These are phyloP conservation scores for Alternaria tenuissima DNA, from an alignment of 2,329 filamentous ascomycete species.

Conservation along the genomic window DNA sequence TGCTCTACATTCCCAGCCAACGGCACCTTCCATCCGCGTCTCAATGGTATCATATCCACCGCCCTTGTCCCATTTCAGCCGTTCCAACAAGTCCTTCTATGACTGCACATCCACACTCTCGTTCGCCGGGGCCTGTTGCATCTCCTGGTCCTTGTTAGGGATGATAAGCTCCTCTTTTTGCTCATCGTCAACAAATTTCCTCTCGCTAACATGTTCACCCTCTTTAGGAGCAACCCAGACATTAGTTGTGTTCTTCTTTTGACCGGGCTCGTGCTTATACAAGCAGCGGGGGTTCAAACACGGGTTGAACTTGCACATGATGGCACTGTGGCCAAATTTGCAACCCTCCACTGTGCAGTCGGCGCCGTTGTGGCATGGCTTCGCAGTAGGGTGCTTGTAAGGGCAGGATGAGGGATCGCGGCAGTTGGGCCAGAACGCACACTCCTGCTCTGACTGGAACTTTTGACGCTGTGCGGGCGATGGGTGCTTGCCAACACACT, in stretches of 20 bases:
- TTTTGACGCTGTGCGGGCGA: constrained; percentile 82
- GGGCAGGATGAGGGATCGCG: constrained; percentile 80
- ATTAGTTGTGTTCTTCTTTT: constrained; percentile 78
- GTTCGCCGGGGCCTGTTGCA: constrained; percentile 27
- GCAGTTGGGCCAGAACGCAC: constrained; percentile 92
- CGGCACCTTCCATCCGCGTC: constrained; percentile 6
- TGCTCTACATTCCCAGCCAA: constrained; percentile 20
- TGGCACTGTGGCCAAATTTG: constrained; percentile 88
- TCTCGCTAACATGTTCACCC: constrained; percentile 77
- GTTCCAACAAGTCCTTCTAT: constrained; percentile 16
- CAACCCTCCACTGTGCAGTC: constrained; percentile 84
- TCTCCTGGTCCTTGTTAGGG: constrained; percentile 54
- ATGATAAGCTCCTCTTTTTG: constrained; percentile 76
- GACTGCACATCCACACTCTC: constrained; percentile 34
- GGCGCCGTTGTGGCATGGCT: constrained; percentile 87
- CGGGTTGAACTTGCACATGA: constrained; percentile 87
- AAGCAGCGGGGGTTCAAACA: constrained; percentile 88
- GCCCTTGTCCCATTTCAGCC: neutral
- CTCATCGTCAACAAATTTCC: constrained; percentile 82
- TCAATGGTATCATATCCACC: constrained; percentile 28
- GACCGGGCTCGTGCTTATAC: constrained; percentile 91
- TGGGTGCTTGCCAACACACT: constrained; percentile 90
- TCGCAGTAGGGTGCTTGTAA: constrained; percentile 88
- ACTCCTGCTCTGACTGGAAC: constrained; percentile 84
- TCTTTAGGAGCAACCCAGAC: constrained; percentile 77